These are phyloP conservation scores for Stachybotrys echinatus DNA, from an alignment of 2,329 filamentous ascomycete genomes.

Conservation along the genomic window DNA sequence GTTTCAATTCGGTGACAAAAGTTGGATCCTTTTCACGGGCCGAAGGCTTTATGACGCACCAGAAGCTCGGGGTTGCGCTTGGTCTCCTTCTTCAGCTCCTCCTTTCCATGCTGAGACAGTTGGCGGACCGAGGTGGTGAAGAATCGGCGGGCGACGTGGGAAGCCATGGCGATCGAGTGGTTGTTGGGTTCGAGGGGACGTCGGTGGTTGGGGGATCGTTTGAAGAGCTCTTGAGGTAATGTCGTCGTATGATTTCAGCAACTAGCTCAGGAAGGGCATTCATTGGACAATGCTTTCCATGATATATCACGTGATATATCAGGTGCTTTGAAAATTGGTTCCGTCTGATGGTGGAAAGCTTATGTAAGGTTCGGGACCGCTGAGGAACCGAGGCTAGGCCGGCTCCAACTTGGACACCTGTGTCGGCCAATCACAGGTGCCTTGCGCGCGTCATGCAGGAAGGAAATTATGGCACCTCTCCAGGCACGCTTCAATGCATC, in stretches of 20 bases:
- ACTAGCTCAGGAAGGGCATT: constrained; percentile 9
- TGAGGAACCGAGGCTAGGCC: too few species aligned
- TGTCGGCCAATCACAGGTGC: too few species aligned
- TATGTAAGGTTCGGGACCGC: neutral
- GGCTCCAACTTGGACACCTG: too few species aligned
- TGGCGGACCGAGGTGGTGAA: constrained; percentile 51
- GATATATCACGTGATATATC: constrained; percentile 11
- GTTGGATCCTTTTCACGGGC: constrained; percentile 5
- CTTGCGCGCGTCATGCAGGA: neutral
- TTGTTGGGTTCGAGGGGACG: constrained; percentile 11
- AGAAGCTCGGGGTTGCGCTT: constrained; percentile 47
- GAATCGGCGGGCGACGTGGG: constrained; percentile 49
- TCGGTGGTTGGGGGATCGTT: constrained; percentile 9
- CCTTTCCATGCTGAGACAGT: constrained; percentile 37
- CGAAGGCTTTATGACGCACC: constrained; percentile 33
- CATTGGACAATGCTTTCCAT: constrained; percentile 20
- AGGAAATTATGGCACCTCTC: neutral
- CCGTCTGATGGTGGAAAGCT: neutral
- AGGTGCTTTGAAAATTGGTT: constrained; percentile 10
- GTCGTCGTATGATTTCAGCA: constrained; percentile 26
- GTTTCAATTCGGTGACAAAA: constrained; percentile 6
- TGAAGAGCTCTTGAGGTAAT: constrained; percentile 12
- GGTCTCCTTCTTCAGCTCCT: constrained; percentile 50
- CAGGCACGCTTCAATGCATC: too few species aligned
- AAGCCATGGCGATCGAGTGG: constrained; percentile 43